These are phyloP conservation scores for Dicorynia guianensis DNA, from an alignment of 306 rosid species.

Conservation along the genomic window DNA sequence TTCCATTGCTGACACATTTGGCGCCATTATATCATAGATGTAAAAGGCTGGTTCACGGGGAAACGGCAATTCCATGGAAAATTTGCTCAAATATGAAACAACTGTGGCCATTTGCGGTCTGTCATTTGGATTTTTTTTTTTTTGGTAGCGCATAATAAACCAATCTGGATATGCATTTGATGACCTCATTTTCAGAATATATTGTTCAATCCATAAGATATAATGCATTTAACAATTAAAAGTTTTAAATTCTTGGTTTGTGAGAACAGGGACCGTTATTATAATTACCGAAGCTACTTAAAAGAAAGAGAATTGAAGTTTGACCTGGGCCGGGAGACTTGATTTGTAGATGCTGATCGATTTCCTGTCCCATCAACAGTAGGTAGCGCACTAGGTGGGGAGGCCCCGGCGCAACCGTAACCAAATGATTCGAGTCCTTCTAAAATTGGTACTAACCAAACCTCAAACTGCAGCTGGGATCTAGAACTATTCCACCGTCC, in stretches of 20 bases:
- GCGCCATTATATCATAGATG: neutral
- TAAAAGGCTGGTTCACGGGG: slow-evolving; percentile 45
- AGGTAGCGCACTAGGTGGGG: neutral
- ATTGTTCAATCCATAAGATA: too few species aligned
- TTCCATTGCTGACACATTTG: neutral
- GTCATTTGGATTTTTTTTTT: slow-evolving; percentile 41
- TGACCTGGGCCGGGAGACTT: neutral
- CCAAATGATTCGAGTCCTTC: neutral
- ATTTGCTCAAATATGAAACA: slow-evolving; percentile 36
- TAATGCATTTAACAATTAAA: too few species aligned
- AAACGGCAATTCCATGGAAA: slow-evolving; percentile 34
- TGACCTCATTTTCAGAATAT: slow-evolving; percentile 1
- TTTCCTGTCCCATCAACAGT: neutral
- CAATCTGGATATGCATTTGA: slow-evolving; percentile 43
- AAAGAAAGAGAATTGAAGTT: too few species aligned
- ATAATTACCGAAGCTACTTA: too few species aligned
- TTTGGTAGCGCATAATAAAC: slow-evolving; percentile 54
- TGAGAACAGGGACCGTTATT: too few species aligned
- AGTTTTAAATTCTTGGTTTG: too few species aligned
- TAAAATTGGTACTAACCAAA: slow-evolving; percentile 10
- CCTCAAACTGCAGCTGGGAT: slow-evolving; percentile 42
- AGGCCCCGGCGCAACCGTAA: neutral
- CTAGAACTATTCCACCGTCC: slow-evolving; percentile 37
- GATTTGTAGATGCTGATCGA: neutral
- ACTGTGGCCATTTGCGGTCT: slow-evolving; percentile 45